Percentiles rank a stretch among this genome's conserved stretches.
These are phyloP conservation scores for Rhizomucor miehei DNA, from an alignment of 371 early-diverging fungal species.

Conservation along the genomic window DNA sequence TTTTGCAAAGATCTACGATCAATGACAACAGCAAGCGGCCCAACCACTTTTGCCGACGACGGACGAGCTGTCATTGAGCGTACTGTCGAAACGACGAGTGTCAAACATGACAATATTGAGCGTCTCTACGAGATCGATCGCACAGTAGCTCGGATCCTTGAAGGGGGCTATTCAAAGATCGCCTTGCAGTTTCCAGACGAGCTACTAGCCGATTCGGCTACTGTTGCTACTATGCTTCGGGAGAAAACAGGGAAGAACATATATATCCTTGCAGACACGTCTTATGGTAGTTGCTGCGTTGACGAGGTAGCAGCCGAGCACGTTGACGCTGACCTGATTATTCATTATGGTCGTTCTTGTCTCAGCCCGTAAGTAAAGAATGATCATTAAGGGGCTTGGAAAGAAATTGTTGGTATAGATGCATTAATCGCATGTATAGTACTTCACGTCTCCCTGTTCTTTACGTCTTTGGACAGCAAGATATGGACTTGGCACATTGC, in stretches of 20 bases:
- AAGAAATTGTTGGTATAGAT: background rate
- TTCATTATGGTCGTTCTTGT: constrained; percentile 94
- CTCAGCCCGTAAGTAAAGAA: constrained; percentile 66
- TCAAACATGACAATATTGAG: constrained; percentile 37
- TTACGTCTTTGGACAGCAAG: constrained; percentile 80
- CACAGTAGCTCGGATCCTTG: constrained; percentile 50
- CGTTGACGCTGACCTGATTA: constrained; percentile 74
- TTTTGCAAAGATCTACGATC: too few species aligned
- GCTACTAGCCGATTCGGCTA: constrained; percentile 68
- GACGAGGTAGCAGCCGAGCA: constrained; percentile 96
- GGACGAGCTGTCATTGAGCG: constrained; percentile 62
- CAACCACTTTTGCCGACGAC: constrained; percentile 65
- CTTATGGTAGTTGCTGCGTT: constrained; percentile 96
- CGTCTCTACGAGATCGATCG: constrained; percentile 68
- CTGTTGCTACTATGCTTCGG: constrained; percentile 54
- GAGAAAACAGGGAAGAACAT: constrained; percentile 45
- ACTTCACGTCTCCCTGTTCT: constrained; percentile 79
- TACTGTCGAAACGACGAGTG: constrained; percentile 44
- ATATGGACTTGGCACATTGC: constrained; percentile 61
- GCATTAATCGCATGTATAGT: constrained; percentile 23
- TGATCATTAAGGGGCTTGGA: too few species aligned
- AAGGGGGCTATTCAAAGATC: constrained; percentile 55
- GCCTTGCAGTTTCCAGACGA: constrained; percentile 95
- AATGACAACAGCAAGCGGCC: constrained; percentile 44
- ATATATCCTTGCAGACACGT: constrained; percentile 89